phyloP scores from a whole-genome alignment of 2,329 filamentous ascomycete genomes.

The Bipolaris victoriae region DNA sequence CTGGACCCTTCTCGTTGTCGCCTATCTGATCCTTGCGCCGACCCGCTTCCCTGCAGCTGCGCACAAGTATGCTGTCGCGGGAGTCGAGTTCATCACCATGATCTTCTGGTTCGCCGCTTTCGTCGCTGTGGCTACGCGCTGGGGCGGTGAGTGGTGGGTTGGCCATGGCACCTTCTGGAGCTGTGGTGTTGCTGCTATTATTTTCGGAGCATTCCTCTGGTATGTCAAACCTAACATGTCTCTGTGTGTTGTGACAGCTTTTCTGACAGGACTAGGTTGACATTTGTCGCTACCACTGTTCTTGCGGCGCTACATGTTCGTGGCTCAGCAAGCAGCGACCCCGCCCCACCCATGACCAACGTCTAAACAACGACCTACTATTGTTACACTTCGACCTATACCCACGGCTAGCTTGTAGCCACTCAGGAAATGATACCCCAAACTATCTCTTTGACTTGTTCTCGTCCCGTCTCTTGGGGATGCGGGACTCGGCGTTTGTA shows the following conservation, averaged over 20 bases:
- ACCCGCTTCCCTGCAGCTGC: conserved; percentile 64
- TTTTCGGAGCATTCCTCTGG: conserved; percentile 73
- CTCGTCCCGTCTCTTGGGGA: conserved; percentile 4
- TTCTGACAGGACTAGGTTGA: conserved; percentile 50
- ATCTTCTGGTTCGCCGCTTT: conserved; percentile 93
- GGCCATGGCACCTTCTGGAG: conserved; percentile 59
- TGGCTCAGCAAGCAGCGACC: conserved; percentile 45
- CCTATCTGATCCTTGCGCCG: conserved; percentile 74
- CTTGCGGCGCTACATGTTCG: conserved; percentile 57
- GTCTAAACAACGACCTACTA: conserved; percentile 32
- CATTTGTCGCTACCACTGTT: conserved; percentile 59
- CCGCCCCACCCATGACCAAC: conserved; percentile 48
- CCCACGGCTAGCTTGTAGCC: background rate
- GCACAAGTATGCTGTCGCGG: conserved; percentile 72
- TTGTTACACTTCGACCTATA: background rate
- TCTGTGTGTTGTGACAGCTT: background rate
- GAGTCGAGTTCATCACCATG: conserved; percentile 73
- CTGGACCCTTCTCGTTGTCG: conserved; percentile 73
- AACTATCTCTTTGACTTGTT: conserved; percentile 5
- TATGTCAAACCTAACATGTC: conserved; percentile 34
- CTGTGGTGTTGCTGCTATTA: conserved; percentile 66
- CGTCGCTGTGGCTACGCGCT: conserved; percentile 72
- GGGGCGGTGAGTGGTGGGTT: conserved; percentile 62
- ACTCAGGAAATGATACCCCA: conserved; percentile 8
- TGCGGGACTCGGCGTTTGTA: conserved; percentile 12